Evolutionary conservation across 2,329 filamentous ascomycete genomes (phyloP), one percentile per base, ranked within the genome.

Genomic region (Verticillium nonalfalfae): DNA sequence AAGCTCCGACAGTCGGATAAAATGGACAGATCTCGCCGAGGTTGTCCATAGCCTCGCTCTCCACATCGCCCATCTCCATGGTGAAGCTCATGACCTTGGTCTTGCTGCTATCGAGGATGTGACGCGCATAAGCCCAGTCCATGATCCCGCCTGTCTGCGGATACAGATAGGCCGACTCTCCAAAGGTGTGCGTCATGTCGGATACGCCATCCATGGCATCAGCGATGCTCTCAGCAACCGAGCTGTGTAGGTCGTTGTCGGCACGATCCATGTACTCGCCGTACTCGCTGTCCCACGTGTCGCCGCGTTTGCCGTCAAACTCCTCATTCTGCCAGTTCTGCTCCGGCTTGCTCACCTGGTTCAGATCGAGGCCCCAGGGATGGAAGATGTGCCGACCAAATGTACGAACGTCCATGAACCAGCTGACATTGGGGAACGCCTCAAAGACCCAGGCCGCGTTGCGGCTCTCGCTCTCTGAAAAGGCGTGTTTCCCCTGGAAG

Each of bases 331-430:
- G 70, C 70, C 85, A 84, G 71, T 78, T 85, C 75, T 81, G 80
- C 56, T 62, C 64, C 0, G 77, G 66, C 40, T 76, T 73, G 0
- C 67, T 73, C 57, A 70, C 72, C 69, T 85, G 83, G 60, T 79
- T 73, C 38, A 79, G 75, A 65, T 85, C 82, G 62, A 82, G 79
- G 21, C 83, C 82, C 83, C 84, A 86, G 58, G 74, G 77, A 71
- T 85, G 85, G 5, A 85, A 72, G 18, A 87, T 73, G 36, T 79
- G 74, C 1, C 80, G 81, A 0, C 77, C 75, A 18, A 76, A 80
- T 0, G 82, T 84, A 74, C 86, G 84, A 54, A 86, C 74, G 63
- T 86, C 84, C 60, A 85, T 72, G 68, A 83, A 84, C 81, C 82
- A 86, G 31, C 79, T 74, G 56, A 86, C 72, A 39, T 76, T 76